A percentile compares a stretch with the other conserved stretches of the same genome.
These are phyloP conservation scores for Colletotrichum scovillei DNA, from an alignment of 2,329 filamentous ascomycete genomes.

Conservation along the genomic window DNA sequence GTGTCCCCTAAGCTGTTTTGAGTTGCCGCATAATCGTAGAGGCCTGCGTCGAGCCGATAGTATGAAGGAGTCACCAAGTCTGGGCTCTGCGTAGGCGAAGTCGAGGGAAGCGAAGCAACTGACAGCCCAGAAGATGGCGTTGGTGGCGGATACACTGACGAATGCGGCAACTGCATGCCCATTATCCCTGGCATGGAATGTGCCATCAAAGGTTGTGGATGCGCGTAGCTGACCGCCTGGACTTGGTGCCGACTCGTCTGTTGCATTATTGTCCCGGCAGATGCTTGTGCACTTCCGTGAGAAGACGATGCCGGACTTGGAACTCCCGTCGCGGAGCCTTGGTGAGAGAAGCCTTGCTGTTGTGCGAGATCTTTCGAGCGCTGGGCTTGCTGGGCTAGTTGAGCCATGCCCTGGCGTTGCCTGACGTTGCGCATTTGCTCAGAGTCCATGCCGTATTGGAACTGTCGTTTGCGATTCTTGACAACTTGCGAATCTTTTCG, in stretches of 20 bases:
- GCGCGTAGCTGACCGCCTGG: not conserved
- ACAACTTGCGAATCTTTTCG: slow-evolving; percentile 81
- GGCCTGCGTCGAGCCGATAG: not conserved
- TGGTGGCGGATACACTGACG: not conserved
- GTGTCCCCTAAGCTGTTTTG: not conserved
- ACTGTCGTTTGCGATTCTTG: slow-evolving; percentile 55
- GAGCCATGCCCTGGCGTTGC: not conserved
- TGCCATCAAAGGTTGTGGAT: not conserved
- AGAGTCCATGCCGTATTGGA: not conserved
- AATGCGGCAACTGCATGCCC: not conserved
- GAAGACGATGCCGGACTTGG: not conserved
- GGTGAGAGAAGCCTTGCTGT: not conserved
- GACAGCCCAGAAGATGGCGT: not conserved
- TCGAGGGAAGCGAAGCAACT: not conserved
- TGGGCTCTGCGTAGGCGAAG: not conserved
- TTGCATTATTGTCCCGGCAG: not conserved
- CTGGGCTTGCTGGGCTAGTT: not conserved
- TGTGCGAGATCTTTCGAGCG: not conserved
- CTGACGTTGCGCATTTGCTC: not conserved
- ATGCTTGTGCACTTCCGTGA: not conserved
- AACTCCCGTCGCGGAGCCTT: not conserved
- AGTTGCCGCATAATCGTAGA: not conserved
- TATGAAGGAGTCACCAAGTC: not conserved
- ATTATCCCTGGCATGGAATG: not conserved
- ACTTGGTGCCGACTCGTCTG: not conserved